A percentile compares a stretch with the other conserved stretches of the same genome.
These are phyloP conservation scores for Zymoseptoria tritici DNA, from an alignment of 2,329 filamentous ascomycete species.

Conservation along the genomic window DNA sequence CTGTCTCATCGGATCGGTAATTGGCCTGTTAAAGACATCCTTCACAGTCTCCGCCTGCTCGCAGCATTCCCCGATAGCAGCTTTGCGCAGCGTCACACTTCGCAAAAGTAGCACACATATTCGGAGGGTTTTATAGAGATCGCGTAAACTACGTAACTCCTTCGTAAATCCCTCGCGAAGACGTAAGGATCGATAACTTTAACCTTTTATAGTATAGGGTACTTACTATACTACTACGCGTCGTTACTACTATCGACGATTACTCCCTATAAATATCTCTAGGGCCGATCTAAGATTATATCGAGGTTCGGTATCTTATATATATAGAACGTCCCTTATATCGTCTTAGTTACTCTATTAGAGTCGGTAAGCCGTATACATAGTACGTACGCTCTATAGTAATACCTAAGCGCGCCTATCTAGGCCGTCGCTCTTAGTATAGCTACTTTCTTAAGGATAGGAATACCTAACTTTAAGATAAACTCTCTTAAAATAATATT, in stretches of 20 bases:
- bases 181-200: neutral
- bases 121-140: neutral
- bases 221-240: neutral
- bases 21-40: no score
- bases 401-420: neutral
- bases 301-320: no score
- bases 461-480: neutral
- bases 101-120: no score
- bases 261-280: no score
- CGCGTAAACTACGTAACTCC: neutral
- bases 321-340: no score
- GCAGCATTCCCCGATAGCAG: no score
- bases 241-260: neutral
- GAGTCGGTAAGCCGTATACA: neutral
- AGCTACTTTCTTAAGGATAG: no score
- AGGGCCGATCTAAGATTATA: no score
- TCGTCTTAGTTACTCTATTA: neutral
- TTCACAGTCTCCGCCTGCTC: no score
- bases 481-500: neutral
- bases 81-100: no score
- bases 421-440: no score
- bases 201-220: neutral
- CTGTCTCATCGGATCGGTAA: no score
- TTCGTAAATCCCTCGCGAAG: neutral
- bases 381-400: neutral